Percentiles rank a stretch among this genome's conserved stretches.
These are phyloP conservation scores for Aphanoascus verrucosus DNA, from an alignment of 2,329 filamentous ascomycete genomes.

Conservation along the genomic window DNA sequence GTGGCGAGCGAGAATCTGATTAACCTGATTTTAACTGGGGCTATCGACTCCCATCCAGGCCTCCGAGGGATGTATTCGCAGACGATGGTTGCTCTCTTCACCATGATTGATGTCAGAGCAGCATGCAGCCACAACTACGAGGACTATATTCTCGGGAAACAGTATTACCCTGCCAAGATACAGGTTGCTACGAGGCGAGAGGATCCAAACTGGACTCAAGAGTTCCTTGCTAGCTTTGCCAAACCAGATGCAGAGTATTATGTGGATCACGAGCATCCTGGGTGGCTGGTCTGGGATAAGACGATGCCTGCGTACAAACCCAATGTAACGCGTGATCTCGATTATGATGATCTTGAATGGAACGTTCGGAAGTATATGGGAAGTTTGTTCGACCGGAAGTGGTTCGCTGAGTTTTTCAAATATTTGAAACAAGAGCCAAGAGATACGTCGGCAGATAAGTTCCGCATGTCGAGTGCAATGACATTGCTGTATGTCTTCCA, in stretches of 20 bases:
- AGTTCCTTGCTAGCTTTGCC: conserved; percentile 68
- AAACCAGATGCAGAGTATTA: conserved; percentile 73
- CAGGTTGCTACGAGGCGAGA: conserved; percentile 61
- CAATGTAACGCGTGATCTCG: conserved; percentile 53
- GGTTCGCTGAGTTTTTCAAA: conserved; percentile 79
- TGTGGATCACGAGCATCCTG: conserved; percentile 82
- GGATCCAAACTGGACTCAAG: conserved; percentile 65
- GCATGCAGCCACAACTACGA: conserved; percentile 77
- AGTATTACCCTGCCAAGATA: conserved; percentile 66
- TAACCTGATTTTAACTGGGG: conserved; percentile 67
- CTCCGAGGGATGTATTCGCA: conserved; percentile 71
- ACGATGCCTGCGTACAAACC: conserved; percentile 69
- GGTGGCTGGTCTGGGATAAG: conserved; percentile 94
- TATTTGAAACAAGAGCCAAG: conserved; percentile 95
- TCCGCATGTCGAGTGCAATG: conserved; percentile 78
- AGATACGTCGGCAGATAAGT: conserved; percentile 69
- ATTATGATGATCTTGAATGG: conserved; percentile 73
- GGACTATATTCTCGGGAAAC: conserved; percentile 73
- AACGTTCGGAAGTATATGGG: conserved; percentile 69
- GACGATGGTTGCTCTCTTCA: conserved; percentile 68
- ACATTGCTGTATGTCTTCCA: conserved; percentile 85
- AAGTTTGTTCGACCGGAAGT: conserved; percentile 64
- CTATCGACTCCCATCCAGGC: conserved; percentile 82
- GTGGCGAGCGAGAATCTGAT: conserved; percentile 74
- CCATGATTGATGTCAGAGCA: conserved; percentile 76